These are phyloP conservation scores for Saturnispora saitoi DNA, from an alignment of 805 yeast genomes.

Conservation along the genomic window DNA sequence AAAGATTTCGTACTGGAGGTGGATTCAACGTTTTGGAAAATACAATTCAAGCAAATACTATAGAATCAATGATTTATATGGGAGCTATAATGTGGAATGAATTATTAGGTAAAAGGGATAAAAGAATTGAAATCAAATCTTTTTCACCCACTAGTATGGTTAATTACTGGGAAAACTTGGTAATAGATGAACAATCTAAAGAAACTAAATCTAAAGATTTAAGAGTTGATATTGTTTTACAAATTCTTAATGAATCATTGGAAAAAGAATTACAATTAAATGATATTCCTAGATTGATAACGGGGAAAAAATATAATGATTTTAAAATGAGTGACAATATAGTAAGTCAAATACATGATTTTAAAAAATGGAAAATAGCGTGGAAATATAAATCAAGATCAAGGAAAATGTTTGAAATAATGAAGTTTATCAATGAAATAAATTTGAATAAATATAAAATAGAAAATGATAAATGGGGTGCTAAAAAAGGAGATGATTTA, in stretches of 20 bases:
- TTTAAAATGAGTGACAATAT: background rate
- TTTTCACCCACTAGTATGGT: conserved; percentile 22
- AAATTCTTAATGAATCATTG: conserved; percentile 4
- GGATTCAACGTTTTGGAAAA: conserved; percentile 40
- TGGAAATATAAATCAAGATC: conserved; percentile 15
- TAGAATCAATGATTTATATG: conserved; percentile 40
- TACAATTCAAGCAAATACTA: conserved; percentile 42
- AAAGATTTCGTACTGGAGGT: conserved; percentile 44
- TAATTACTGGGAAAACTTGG: conserved; percentile 21
- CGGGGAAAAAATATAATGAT: background rate
- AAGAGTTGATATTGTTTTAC: conserved; percentile 8
- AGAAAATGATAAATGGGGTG: conserved; percentile 14
- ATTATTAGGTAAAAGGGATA: background rate
- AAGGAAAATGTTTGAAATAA: conserved; percentile 22
- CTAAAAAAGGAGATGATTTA: conserved; percentile 51
- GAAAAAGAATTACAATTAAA: background rate
- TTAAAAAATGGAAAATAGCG: conserved; percentile 8
- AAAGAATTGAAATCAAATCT: background rate
- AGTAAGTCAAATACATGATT: conserved; percentile 3
- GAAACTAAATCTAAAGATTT: conserved; percentile 8
- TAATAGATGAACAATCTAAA: background rate
- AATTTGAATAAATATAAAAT: conserved; percentile 10
- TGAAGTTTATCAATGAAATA: conserved; percentile 17
- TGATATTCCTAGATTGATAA: background rate
- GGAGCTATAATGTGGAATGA: conserved; percentile 10